These are phyloP conservation scores for Capsella rubella DNA, from an alignment of 441 rosid species.

Conservation along the genomic window DNA sequence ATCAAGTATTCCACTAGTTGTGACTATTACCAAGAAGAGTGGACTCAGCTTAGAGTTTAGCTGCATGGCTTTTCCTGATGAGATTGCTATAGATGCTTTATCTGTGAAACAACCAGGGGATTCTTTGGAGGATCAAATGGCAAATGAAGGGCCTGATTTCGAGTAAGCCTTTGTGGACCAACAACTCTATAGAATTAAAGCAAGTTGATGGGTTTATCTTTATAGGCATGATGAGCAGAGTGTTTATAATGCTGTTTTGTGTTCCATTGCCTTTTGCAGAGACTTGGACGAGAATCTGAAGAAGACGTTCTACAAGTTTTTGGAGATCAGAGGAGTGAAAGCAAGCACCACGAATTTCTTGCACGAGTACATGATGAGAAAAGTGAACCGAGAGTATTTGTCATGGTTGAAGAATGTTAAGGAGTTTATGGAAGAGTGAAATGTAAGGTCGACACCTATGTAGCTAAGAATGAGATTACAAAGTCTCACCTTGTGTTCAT, in stretches of 20 bases:
- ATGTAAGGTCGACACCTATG: neutral
- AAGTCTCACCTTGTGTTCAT: neutral
- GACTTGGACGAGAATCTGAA: slow-evolving; percentile 86
- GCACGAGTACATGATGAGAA: slow-evolving; percentile 83
- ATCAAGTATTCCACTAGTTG: slow-evolving; percentile 65
- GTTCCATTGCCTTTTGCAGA: slow-evolving; percentile 41
- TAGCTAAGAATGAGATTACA: neutral
- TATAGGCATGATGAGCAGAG: neutral
- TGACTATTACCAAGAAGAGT: slow-evolving; percentile 66
- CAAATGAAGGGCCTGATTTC: slow-evolving; percentile 76
- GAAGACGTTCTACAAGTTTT: slow-evolving; percentile 75
- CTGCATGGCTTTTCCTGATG: slow-evolving; percentile 74
- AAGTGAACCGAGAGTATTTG: slow-evolving; percentile 70
- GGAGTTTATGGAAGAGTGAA: slow-evolving; percentile 58
- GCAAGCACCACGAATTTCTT: slow-evolving; percentile 74
- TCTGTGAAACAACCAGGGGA: slow-evolving; percentile 55
- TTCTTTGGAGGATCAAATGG: slow-evolving; percentile 53
- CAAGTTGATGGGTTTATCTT: neutral
- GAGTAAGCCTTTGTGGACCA: slow-evolving; percentile 55
- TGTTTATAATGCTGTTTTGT: slow-evolving; percentile 33
- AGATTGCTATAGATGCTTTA: slow-evolving; percentile 65
- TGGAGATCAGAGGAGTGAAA: slow-evolving; percentile 82
- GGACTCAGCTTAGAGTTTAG: slow-evolving; percentile 65
- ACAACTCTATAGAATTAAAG: neutral
- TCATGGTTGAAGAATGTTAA: slow-evolving; percentile 80